phyloP scores from a whole-genome alignment of 1,139 yeast species.

The Blastobotrys indianensis region DNA sequence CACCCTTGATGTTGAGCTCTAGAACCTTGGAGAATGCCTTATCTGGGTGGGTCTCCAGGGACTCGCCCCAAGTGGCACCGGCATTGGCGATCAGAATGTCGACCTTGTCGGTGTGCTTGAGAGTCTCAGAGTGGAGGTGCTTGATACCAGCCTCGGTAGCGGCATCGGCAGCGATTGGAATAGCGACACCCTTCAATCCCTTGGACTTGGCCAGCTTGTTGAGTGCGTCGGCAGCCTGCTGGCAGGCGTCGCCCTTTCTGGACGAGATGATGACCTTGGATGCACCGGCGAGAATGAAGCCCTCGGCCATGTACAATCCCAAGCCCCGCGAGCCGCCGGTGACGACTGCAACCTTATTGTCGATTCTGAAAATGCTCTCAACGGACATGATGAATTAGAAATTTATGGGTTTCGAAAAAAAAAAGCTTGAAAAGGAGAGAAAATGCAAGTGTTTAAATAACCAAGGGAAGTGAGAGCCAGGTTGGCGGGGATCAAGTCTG shows the following conservation, averaged over 20 bases:
- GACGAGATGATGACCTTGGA: constrained; percentile 59
- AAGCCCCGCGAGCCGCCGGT: constrained; percentile 82
- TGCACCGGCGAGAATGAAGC: constrained; percentile 59
- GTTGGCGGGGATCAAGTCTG: too few relatives aligned
- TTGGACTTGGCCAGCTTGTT: constrained; percentile 41
- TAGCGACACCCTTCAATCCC: constrained; percentile 42
- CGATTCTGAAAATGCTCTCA: constrained; percentile 15
- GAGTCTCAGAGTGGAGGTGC: constrained; percentile 42
- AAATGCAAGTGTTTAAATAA: not conserved
- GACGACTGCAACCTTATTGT: constrained; percentile 60
- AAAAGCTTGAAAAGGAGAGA: not conserved
- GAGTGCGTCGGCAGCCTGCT: constrained; percentile 50
- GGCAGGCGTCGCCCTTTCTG: constrained; percentile 59
- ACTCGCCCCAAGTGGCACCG: constrained; percentile 78
- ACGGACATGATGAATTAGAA: not conserved
- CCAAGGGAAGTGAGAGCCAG: too few relatives aligned
- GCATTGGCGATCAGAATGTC: constrained; percentile 73
- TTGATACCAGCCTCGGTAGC: constrained; percentile 48
- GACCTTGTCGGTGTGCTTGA: constrained; percentile 39
- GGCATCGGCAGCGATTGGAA: constrained; percentile 57
- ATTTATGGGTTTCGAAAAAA: too few relatives aligned
- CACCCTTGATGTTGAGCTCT: constrained; percentile 64
- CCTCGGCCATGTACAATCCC: constrained; percentile 65
- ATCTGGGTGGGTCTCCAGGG: constrained; percentile 56
- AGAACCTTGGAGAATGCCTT: constrained; percentile 59